phyloP scores from a whole-genome alignment of 169 alveolate species.

The Plasmodium relictum region DNA sequence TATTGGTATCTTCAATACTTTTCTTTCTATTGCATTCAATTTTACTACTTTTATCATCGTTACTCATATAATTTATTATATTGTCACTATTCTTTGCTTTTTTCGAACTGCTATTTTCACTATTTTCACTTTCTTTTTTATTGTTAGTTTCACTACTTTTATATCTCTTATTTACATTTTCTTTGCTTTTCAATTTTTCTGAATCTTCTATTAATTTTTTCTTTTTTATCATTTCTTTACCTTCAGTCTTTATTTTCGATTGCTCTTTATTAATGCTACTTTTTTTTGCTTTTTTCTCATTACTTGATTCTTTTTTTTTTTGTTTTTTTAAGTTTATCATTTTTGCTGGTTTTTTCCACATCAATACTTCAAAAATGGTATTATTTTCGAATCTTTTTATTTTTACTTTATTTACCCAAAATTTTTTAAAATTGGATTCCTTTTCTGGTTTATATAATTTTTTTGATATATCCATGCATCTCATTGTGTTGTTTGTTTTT shows the following conservation, averaged over 20 bases:
- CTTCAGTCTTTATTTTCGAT: not conserved
- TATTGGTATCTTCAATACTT: not conserved
- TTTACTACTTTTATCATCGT: not conserved
- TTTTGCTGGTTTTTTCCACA: slow-evolving; percentile 40
- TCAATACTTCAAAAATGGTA: slow-evolving; percentile 43
- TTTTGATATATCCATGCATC: slow-evolving; percentile 15
- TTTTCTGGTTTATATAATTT: slow-evolving; percentile 28
- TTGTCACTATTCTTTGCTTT: not conserved
- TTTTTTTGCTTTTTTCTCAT: not conserved
- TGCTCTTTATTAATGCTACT: not conserved
- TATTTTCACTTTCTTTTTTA: no score
- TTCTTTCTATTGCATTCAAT: not conserved
- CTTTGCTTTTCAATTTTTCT: no score
- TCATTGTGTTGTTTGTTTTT: slow-evolving; percentile 23
- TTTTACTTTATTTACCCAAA: slow-evolving; percentile 31
- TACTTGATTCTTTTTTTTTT: not conserved
- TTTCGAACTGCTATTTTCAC: no score
- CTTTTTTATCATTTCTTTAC: not conserved
- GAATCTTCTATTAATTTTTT: no score
- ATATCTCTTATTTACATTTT: no score
- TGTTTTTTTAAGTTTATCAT: not conserved
- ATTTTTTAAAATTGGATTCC: slow-evolving; percentile 18
- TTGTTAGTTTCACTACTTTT: no score
- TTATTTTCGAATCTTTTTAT: slow-evolving; percentile 57
- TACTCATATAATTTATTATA: not conserved